These are phyloP conservation scores for Aspergillus funiculosus DNA, from an alignment of 495 filamentous ascomycete species.

Conservation along the genomic window DNA sequence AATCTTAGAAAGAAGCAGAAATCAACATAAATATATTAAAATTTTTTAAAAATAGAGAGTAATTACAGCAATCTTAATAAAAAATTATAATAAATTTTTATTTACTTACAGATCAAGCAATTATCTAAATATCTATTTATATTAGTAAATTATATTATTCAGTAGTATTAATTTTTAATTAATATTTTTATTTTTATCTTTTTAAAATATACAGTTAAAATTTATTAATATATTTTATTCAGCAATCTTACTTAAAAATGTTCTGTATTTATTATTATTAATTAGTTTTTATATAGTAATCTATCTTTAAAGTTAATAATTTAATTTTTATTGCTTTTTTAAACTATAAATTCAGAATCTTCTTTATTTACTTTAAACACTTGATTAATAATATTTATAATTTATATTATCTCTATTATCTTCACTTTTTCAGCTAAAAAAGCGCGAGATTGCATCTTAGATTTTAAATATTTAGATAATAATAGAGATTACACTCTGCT, in stretches of 20 bases:
- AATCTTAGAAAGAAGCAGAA: too few relatives aligned
- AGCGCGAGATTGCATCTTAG: too few relatives aligned
- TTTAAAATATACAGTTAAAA: background rate
- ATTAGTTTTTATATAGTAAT: background rate
- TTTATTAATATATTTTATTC: too few relatives aligned
- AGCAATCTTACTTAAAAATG: background rate
- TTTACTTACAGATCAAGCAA: background rate
- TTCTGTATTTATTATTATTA: slow-evolving; percentile 2
- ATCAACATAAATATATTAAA: too few relatives aligned
- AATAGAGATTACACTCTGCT: too few relatives aligned
- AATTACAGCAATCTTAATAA: background rate
- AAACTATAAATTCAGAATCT: too few relatives aligned
- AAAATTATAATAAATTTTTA: background rate
- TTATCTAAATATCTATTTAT: background rate
- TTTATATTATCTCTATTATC: background rate
- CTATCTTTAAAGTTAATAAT: background rate
- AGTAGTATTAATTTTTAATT: background rate
- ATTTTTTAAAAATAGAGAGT: background rate
- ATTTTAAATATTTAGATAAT: too few relatives aligned
- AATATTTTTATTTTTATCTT: too few relatives aligned
- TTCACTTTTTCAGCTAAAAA: too few relatives aligned
- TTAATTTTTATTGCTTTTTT: background rate
- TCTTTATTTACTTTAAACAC: background rate
- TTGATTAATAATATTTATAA: background rate
- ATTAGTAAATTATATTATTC: background rate